Evolutionary conservation across 169 alveolate genomes (phyloP).

Genomic region (Besnoitia besnoiti): DNA sequence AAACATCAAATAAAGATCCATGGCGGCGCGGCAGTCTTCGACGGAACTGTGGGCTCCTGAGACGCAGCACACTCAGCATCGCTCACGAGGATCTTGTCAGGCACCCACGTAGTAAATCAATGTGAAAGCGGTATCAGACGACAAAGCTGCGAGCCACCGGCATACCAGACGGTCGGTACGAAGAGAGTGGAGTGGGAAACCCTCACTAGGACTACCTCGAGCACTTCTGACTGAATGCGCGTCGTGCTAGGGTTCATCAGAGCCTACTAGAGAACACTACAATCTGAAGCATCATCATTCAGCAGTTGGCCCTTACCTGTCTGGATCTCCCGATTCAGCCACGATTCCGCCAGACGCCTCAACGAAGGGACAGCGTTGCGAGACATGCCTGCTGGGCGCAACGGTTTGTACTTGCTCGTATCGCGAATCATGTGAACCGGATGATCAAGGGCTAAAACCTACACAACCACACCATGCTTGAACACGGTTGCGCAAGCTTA

Average conservation of each 20-base stretch:
- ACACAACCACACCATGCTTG: too few relatives aligned
- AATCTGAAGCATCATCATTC: too few relatives aligned
- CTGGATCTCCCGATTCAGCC: slow-evolving; percentile 28
- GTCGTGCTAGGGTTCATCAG: not conserved
- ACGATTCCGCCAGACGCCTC: not conserved
- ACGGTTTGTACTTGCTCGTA: slow-evolving; percentile 48
- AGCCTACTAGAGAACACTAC: not conserved
- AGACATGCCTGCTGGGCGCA: not conserved
- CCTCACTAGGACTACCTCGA: too few relatives aligned
- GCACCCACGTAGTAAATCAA: too few relatives aligned
- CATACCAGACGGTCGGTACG: too few relatives aligned
- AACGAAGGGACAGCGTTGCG: slow-evolving; percentile 10
- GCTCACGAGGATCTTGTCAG: not conserved
- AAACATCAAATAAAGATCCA: not conserved
- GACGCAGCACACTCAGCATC: not conserved
- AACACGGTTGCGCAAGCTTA: too few relatives aligned
- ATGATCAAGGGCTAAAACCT: slow-evolving; percentile 15
- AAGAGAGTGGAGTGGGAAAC: too few relatives aligned
- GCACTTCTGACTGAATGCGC: too few relatives aligned
- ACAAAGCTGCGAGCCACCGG: too few relatives aligned
- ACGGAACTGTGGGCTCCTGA: slow-evolving; percentile 19
- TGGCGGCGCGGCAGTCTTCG: slow-evolving; percentile 33
- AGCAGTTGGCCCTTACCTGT: slow-evolving; percentile 14
- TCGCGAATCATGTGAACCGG: slow-evolving; percentile 50
- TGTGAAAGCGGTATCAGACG: too few relatives aligned